These are phyloP conservation scores for Podospora pseudoanserina DNA, from an alignment of 495 filamentous ascomycete species.

Conservation along the genomic window DNA sequence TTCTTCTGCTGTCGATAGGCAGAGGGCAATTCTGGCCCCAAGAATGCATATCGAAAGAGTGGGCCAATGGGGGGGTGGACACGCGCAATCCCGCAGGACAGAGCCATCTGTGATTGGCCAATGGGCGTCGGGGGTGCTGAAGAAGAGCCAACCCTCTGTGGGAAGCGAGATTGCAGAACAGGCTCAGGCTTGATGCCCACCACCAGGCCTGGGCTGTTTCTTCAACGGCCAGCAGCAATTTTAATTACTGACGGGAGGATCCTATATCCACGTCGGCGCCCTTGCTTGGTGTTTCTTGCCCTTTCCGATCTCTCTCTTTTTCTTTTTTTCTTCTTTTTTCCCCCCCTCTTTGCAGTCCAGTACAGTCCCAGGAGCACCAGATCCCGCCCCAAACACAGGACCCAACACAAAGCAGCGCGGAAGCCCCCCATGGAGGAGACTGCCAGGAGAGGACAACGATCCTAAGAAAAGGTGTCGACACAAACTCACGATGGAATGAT, in stretches of 20 bases:
- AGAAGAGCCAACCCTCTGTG: constrained; percentile 15
- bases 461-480: not conserved
- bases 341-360: not conserved
- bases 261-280: constrained; percentile 14
- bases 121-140: constrained; percentile 11
- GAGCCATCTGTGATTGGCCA: constrained; percentile 22
- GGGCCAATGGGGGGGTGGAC: constrained; percentile 18
- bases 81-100: constrained; percentile 15
- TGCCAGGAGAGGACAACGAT: constrained; percentile 8
- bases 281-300: constrained; percentile 8
- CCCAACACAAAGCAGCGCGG: not conserved
- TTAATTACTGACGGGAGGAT: constrained; percentile 15
- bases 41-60: constrained; percentile 1
- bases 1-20: constrained; percentile 13
- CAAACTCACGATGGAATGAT: constrained; percentile 21
- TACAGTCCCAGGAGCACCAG: not conserved
- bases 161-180: constrained; percentile 28
- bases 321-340: not conserved
- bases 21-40: not conserved
- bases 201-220: constrained; percentile 10
- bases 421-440: constrained; percentile 1
- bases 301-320: constrained; percentile 3
- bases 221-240: constrained; percentile 12
- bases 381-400: not conserved
- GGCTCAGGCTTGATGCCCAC: constrained; percentile 13